phyloP scores from a whole-genome alignment of 2,329 filamentous ascomycete genomes.

The Beauveria australis region DNA sequence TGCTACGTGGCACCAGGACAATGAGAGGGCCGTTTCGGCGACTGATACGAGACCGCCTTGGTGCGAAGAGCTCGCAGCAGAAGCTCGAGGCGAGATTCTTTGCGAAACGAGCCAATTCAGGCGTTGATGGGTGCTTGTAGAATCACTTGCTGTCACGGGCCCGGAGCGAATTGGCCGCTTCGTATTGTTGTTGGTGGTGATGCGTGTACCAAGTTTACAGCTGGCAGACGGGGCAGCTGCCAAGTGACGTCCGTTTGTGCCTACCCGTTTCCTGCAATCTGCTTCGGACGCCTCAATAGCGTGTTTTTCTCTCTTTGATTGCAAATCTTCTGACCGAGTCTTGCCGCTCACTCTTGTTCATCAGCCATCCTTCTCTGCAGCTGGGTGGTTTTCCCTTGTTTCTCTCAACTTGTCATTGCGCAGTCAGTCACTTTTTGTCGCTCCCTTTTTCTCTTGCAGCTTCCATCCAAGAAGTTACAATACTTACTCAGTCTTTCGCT shows the following conservation, averaged over 20 bases:
- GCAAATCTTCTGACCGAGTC: not conserved
- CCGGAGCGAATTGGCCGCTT: not conserved
- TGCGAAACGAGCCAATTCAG: not conserved
- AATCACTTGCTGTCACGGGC: no score
- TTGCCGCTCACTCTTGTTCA: not conserved
- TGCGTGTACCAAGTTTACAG: not conserved
- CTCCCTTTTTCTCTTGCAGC: not conserved
- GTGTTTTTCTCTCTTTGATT: not conserved
- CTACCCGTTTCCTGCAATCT: not conserved
- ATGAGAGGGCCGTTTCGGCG: not conserved
- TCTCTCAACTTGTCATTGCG: not conserved
- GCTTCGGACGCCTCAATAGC: not conserved
- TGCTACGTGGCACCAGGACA: not conserved
- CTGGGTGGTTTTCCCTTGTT: not conserved
- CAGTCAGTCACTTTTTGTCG: not conserved
- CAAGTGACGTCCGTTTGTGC: constrained; percentile 9
- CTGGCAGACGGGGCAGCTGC: constrained; percentile 3
- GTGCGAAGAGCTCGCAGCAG: not conserved
- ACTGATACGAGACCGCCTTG: not conserved
- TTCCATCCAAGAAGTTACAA: not conserved
- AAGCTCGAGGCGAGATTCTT: not conserved
- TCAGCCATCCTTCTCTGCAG: not conserved
- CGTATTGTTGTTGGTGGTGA: not conserved
- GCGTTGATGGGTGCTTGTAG: no score
- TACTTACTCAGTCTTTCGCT: not conserved